These are phyloP conservation scores for Withania somnifera DNA, from an alignment of 305 asterid species.

Conservation along the genomic window DNA sequence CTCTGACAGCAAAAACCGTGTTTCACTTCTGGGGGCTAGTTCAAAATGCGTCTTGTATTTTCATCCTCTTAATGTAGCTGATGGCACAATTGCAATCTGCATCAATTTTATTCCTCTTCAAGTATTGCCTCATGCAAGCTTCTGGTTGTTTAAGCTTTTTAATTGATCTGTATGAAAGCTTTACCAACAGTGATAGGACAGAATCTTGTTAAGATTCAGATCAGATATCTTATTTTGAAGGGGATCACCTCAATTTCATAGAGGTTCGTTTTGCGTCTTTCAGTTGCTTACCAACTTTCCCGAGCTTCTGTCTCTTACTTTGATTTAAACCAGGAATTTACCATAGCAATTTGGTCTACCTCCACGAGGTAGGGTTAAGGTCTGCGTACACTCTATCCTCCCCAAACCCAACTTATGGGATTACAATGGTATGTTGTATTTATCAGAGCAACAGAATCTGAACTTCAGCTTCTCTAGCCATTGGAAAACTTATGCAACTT, in stretches of 20 bases:
- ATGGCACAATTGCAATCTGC: too few relatives aligned
- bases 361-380: too few relatives aligned
- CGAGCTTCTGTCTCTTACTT: neutral
- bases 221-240: too few relatives aligned
- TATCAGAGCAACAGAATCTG: neutral
- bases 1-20: neutral
- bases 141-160: too few relatives aligned
- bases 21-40: neutral
- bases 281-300: neutral
- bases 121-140: too few relatives aligned
- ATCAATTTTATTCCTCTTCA: too few relatives aligned
- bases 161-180: too few relatives aligned
- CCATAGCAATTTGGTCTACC: neutral
- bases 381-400: too few relatives aligned
- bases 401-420: too few relatives aligned
- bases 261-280: neutral
- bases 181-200: too few relatives aligned
- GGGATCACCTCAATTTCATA: neutral
- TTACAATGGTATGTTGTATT: too few relatives aligned
- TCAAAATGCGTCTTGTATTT: neutral
- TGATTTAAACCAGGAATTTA: neutral
- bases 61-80: neutral
- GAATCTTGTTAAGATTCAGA: too few relatives aligned
- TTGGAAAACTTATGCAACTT: slow-evolving; percentile 7
- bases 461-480: neutral